Evolutionary conservation across 2,329 filamentous ascomycete species (phyloP), one percentile per base, ranked within the genome.

Genomic region (Arthroderma uncinatum): DNA sequence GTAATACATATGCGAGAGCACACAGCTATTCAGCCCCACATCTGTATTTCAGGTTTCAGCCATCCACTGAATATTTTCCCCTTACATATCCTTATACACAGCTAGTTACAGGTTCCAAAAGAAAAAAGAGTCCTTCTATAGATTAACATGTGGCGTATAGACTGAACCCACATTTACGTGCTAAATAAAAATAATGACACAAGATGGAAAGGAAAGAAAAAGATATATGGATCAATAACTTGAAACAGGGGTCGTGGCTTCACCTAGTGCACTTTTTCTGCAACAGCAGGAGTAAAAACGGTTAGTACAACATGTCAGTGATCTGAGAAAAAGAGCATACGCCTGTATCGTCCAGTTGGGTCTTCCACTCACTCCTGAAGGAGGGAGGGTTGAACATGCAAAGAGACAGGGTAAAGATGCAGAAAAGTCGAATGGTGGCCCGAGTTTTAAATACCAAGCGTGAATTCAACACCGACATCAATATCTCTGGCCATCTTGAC

Each of bases 401-500:
- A 48, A 21, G n/a, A 28, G 44, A 21, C 1, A 48, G 21, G 44
- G 44, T 4, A 30, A 48, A 21, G 44, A 30, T 48, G 44, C 21
- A 48, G 28, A 48, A 48, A 16, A 14, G 25, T 28, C 25, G 44
- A 48, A 48, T 28, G 50, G 50, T 53, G 28, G 50, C 28, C 34
- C 16, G 28, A 36, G 50, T n/a, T 64, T 75, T 88, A 97, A 79
- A 96, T 96, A 78, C 90, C 92, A 70, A 95, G 82, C 66, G 84
- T 87, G 77, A 95, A 95, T 78, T 95, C 89, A 67, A 97, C 92
- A 67, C 91, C 92, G 64, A 97, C 92, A 70, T 97, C 93, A 69
- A 96, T 96, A 67, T 96, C 91, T 68, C 92, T 87, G 67, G 93
- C 89, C 85, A 95, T 87, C 85, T 97, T 97, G 68, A 98, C 93